These are phyloP conservation scores for Populus hybrid DNA, from an alignment of 441 rosid species.

Conservation along the genomic window DNA sequence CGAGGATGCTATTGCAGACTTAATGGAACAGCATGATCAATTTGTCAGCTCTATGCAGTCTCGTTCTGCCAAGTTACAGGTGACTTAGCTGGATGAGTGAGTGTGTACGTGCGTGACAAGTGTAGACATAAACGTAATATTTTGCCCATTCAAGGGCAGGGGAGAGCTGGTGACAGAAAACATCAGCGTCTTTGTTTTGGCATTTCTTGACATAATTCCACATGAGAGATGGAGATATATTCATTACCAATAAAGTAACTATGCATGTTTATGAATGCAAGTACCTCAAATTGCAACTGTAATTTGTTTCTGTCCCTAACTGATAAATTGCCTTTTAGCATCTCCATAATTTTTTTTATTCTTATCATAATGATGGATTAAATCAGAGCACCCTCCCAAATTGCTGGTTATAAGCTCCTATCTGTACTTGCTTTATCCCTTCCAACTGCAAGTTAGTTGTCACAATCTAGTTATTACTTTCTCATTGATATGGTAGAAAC, in stretches of 20 bases:
- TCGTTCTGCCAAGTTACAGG: constrained; percentile 95
- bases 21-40: constrained; percentile 76
- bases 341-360: neutral
- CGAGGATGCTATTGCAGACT: constrained; percentile 68
- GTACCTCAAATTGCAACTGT: neutral
- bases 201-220: neutral
- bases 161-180: neutral
- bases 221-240: neutral
- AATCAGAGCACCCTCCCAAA: neutral
- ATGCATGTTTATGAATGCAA: neutral
- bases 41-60: constrained; percentile 88
- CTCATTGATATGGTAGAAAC: neutral
- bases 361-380: neutral
- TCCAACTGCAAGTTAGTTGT: neutral
- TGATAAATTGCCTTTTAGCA: neutral
- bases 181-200: neutral
- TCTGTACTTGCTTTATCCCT: neutral
- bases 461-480: neutral
- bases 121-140: neutral
- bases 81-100: constrained; percentile 15
- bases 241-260: neutral
- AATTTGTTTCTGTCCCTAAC: neutral
- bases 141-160: neutral
- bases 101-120: neutral
- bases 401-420: neutral